Conservation (phyloP, 75 land plant genomes). For the Cupressus sempervirens region DNA sequence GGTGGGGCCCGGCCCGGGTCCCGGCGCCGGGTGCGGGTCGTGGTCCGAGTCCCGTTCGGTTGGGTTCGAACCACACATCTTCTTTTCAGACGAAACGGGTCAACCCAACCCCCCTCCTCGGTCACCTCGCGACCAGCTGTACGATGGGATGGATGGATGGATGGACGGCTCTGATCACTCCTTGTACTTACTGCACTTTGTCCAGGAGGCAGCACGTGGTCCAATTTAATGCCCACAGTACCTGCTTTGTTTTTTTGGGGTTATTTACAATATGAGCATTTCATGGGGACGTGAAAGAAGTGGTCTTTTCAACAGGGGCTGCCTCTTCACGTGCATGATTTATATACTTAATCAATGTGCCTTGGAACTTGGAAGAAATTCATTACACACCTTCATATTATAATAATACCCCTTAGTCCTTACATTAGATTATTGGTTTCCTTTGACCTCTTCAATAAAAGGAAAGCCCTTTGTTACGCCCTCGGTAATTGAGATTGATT, state of each 20-base stretch:
- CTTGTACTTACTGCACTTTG: neutral
- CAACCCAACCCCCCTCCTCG: neutral
- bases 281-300: no score
- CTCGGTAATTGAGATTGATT: no score
- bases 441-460: no score
- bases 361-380: no score
- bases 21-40: neutral
- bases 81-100: neutral
- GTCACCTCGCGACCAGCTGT: neutral
- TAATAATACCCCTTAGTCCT: no score
- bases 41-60: neutral
- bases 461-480: no score
- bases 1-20: neutral
- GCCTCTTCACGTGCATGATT: no score
- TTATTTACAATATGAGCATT: no score
- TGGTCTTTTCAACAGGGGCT: no score
- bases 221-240: neutral
- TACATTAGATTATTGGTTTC: no score
- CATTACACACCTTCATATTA: no score
- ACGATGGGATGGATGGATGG: neutral
- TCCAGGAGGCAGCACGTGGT: constrained; percentile 1
- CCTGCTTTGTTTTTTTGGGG: neutral
- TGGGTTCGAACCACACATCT: neutral
- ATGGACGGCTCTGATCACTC: neutral
- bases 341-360: no score